Evolutionary conservation across 2,329 filamentous ascomycete genomes (phyloP).

Genomic region (Trichoderma endophyticum): DNA sequence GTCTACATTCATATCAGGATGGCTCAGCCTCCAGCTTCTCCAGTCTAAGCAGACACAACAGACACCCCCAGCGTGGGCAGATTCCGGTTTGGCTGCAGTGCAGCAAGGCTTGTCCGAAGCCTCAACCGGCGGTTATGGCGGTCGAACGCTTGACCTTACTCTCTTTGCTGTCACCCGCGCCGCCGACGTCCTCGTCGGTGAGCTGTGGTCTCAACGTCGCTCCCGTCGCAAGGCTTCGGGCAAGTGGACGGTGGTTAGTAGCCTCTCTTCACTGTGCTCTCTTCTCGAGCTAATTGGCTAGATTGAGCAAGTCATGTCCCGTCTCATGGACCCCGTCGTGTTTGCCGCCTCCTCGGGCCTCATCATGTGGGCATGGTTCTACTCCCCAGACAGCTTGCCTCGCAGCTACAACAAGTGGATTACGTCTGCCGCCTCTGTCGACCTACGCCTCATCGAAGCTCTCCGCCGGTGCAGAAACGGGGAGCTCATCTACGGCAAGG

Average conservation of each 20-base stretch:
- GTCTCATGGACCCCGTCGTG: constrained; percentile 59
- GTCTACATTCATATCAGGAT: constrained; percentile 57
- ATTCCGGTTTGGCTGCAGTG: constrained; percentile 38
- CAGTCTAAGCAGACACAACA: constrained; percentile 51
- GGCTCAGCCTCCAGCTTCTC: constrained; percentile 54
- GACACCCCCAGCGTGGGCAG: constrained; percentile 28
- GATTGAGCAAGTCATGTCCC: constrained; percentile 36
- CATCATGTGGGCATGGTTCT: constrained; percentile 91
- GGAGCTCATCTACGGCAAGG: constrained; percentile 66
- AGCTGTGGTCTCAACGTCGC: constrained; percentile 57
- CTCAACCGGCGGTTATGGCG: constrained; percentile 45
- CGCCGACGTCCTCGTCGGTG: constrained; percentile 65
- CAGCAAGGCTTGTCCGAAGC: constrained; percentile 29
- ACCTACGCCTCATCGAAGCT: constrained; percentile 69
- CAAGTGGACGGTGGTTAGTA: constrained; percentile 47
- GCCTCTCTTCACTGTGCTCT: constrained; percentile 1
- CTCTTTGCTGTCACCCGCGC: constrained; percentile 74
- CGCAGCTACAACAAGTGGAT: constrained; percentile 80
- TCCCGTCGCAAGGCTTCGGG: constrained; percentile 42
- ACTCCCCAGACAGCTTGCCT: constrained; percentile 67
- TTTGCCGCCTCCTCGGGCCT: constrained; percentile 70
- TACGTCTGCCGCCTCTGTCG: constrained; percentile 69
- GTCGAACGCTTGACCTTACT: constrained; percentile 76
- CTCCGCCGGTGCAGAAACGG: constrained; percentile 64
- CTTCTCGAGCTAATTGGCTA: constrained; percentile 22